A percentile compares a stretch with the other conserved stretches of the same genome.
Evolutionary conservation across 2,329 filamentous ascomycete species (phyloP).

Genomic region (Paraconiothyrium brasiliense): DNA sequence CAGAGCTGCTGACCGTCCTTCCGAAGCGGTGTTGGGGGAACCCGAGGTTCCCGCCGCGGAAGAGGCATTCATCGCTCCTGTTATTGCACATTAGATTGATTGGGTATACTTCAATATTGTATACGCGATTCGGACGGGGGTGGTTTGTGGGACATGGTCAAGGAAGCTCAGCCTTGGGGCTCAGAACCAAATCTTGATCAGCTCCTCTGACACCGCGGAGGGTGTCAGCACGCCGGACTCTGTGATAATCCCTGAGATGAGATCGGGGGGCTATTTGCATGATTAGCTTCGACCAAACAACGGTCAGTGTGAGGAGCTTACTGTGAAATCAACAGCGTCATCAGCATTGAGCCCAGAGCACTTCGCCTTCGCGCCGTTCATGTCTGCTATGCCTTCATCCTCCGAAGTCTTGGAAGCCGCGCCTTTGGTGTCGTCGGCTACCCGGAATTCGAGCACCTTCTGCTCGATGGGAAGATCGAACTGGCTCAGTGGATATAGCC

Average conservation of each 20-base stretch:
- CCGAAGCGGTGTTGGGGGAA: conserved; percentile 18
- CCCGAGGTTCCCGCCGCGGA: conserved; percentile 18
- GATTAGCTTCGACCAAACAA: conserved; percentile 13
- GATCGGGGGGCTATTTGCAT: conserved; percentile 66
- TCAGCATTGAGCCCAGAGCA: conserved; percentile 40
- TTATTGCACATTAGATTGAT: conserved; percentile 19
- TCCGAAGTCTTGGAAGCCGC: conserved; percentile 53
- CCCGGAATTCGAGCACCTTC: conserved; percentile 77
- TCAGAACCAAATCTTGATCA: conserved; percentile 70
- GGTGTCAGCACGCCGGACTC: conserved; percentile 78
- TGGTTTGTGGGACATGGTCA: conserved; percentile 17
- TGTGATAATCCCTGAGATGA: conserved; percentile 78
- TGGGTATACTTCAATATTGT: neutral
- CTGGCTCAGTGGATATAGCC: conserved; percentile 84
- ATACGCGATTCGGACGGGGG: neutral
- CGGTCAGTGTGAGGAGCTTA: conserved; percentile 46
- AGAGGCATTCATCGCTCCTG: conserved; percentile 19
- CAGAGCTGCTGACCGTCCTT: conserved; percentile 25
- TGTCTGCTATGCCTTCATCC: conserved; percentile 50
- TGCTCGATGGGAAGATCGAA: conserved; percentile 83
- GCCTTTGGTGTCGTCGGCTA: conserved; percentile 52
- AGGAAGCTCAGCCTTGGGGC: conserved; percentile 13
- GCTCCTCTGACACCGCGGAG: conserved; percentile 73
- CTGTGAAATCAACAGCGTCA: conserved; percentile 75
- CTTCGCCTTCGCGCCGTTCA: conserved; percentile 32